A percentile compares a stretch with the other conserved stretches of the same genome.
Conservation (phyloP, 1,284 basidiomycete species). For the Boletus semigastroideus region DNA sequence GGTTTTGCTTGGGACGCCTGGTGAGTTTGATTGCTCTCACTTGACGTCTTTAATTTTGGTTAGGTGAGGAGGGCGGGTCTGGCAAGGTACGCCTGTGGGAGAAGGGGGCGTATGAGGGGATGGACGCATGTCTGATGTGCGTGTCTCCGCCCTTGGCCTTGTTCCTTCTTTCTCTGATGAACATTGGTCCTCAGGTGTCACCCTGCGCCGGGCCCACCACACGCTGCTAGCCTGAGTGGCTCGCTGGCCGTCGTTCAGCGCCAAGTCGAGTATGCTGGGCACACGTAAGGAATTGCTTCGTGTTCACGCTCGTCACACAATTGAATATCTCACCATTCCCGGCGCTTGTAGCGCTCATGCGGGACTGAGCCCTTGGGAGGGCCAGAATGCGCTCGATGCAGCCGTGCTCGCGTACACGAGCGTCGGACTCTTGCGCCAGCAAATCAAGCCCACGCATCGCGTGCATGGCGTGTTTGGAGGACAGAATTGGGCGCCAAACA, state of each 20-base stretch:
- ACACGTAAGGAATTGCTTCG: conserved; percentile 46
- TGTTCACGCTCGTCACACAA: background rate
- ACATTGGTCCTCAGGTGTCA: conserved; percentile 47
- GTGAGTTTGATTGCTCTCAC: conserved; percentile 31
- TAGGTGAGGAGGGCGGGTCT: conserved; percentile 71
- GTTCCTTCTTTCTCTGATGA: background rate
- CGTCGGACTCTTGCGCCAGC: conserved; percentile 71
- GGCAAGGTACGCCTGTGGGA: conserved; percentile 68
- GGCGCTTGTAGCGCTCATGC: conserved; percentile 56
- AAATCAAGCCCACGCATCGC: conserved; percentile 60
- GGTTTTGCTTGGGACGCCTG: conserved; percentile 73
- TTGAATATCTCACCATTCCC: background rate
- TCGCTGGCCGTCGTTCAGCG: conserved; percentile 53
- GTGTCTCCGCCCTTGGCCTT: conserved; percentile 18
- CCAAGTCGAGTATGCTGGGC: conserved; percentile 54
- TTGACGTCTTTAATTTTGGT: background rate
- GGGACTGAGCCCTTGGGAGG: conserved; percentile 71
- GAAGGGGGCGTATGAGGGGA: conserved; percentile 61
- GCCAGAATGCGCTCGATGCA: conserved; percentile 74
- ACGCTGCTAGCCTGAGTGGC: conserved; percentile 49
- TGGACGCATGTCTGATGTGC: conserved; percentile 68
- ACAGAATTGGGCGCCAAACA: conserved; percentile 60
- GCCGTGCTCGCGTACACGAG: conserved; percentile 72
- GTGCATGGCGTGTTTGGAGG: conserved; percentile 67
- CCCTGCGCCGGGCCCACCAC: conserved; percentile 55